Conservation (phyloP, 164 flowering plant genomes). For the Akebia trifoliata region DNA sequence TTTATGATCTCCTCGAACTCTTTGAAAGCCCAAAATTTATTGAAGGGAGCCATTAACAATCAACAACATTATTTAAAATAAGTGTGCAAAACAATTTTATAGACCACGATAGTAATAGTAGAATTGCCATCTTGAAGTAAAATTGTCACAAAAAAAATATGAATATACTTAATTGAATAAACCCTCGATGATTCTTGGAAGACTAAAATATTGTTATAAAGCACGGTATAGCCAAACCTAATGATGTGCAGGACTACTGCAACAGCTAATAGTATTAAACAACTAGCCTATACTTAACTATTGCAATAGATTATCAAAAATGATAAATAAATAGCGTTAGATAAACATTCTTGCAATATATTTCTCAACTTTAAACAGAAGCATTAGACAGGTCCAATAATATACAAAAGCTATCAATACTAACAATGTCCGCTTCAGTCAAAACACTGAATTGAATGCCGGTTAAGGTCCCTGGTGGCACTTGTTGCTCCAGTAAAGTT, state of each 20-base stretch:
- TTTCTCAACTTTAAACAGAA: neutral
- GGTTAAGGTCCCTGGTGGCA: slow-evolving; percentile 40
- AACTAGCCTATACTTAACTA: neutral
- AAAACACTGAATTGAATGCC: slow-evolving; percentile 42
- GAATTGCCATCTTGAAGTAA: neutral
- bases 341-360: neutral
- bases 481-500: slow-evolving; percentile 23
- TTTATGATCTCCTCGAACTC: neutral
- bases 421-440: slow-evolving; percentile 51
- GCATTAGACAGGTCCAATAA: neutral
- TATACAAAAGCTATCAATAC: slow-evolving; percentile 12
- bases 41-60: neutral
- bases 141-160: too few species aligned
- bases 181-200: too few species aligned
- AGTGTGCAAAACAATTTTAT: neutral
- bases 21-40: neutral
- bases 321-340: neutral
- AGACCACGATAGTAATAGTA: neutral
- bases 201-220: neutral
- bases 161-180: too few species aligned
- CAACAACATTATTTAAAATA: neutral
- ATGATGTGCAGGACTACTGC: neutral
- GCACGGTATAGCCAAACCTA: neutral
- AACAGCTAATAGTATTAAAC: neutral
- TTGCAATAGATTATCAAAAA: neutral